Percentiles rank a stretch among this genome's conserved stretches.
These are phyloP conservation scores for Leccinum holopus DNA, from an alignment of 1,284 basidiomycete species.

Conservation along the genomic window DNA sequence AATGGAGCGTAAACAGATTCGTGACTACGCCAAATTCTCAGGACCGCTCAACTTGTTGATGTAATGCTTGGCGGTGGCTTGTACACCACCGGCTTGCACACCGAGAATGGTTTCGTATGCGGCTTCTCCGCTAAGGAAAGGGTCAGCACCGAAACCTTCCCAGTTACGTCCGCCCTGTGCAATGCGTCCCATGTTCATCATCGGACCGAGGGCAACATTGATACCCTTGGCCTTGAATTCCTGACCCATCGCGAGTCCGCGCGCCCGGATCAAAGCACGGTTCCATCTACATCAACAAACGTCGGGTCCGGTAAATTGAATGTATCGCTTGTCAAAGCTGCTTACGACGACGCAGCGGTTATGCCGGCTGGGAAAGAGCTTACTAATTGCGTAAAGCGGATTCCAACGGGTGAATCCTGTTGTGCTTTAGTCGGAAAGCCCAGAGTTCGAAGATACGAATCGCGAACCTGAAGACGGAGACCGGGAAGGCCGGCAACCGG, in stretches of 20 bases:
- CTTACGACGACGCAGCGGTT: slow-evolving; percentile 54
- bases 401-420: slow-evolving; percentile 53
- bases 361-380: slow-evolving; percentile 56
- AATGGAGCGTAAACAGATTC: slow-evolving; percentile 20
- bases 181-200: slow-evolving; percentile 51
- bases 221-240: slow-evolving; percentile 77
- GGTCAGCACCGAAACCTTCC: slow-evolving; percentile 68
- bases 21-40: background rate
- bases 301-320: background rate
- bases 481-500: slow-evolving; percentile 30
- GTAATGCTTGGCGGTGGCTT: slow-evolving; percentile 65
- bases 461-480: slow-evolving; percentile 32
- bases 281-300: slow-evolving; percentile 26
- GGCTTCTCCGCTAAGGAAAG: slow-evolving; percentile 64
- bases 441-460: slow-evolving; percentile 21
- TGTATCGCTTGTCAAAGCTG: slow-evolving; percentile 3
- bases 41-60: slow-evolving; percentile 50
- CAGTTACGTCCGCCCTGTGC: slow-evolving; percentile 63
- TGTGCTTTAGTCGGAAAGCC: background rate
- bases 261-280: slow-evolving; percentile 48
- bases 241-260: slow-evolving; percentile 69
- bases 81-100: slow-evolving; percentile 64
- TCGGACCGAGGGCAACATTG: slow-evolving; percentile 60
- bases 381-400: slow-evolving; percentile 38
- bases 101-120: slow-evolving; percentile 61